Base-by-base conservation (phyloP, 305 asterid genomes). In the Solanum hybrid region DNA sequence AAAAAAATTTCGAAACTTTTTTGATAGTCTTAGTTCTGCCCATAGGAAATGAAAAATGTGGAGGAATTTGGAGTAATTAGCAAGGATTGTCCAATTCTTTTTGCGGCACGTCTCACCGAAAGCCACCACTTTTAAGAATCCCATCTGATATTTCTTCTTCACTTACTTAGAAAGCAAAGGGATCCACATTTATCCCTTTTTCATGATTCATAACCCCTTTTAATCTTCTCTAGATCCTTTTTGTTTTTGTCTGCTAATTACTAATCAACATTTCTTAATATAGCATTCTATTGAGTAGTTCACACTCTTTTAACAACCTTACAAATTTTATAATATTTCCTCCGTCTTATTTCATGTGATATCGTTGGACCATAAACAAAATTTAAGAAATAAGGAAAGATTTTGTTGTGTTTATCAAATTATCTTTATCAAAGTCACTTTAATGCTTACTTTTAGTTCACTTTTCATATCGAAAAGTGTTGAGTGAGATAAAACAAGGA, bases 61-160 rank as follows among this genome's bases (percentile, higher is more conserved):
- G 7, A 51, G 79, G 41, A 31, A 36, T 75, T 17, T 75, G 33
- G 32, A 33, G 87, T 41, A 82, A 82, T 27, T 41, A 15, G 29
- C 9, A 83, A 41, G 27, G 26, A 41, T 15, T 9, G 36, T 68
- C 68, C 80, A 14, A 37, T 86, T 65, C 36, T 81, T 61, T 87
- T 26, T 68, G 89, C 57, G 80, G 89, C 79, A 86, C 79, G 36
- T 76, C 33, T 68, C 34, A 78, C 89, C 84, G 89, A 75, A 88
- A 72, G 84, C 11, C 81, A 88, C 72, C 89, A 14, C 72, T 27
- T 51, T 88, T 27, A 41, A 33, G 70, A 17, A 41, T 45, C 7
- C 6, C 51, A 10, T 22, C 17, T 4, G 20, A 8, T 12, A 79
- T 29, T 82, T 41, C 26, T 26, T 83, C 87, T 27, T 83, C 87